These are phyloP conservation scores for Erodium maritimum DNA, from an alignment of 345 rosid genomes.

Conservation along the genomic window DNA sequence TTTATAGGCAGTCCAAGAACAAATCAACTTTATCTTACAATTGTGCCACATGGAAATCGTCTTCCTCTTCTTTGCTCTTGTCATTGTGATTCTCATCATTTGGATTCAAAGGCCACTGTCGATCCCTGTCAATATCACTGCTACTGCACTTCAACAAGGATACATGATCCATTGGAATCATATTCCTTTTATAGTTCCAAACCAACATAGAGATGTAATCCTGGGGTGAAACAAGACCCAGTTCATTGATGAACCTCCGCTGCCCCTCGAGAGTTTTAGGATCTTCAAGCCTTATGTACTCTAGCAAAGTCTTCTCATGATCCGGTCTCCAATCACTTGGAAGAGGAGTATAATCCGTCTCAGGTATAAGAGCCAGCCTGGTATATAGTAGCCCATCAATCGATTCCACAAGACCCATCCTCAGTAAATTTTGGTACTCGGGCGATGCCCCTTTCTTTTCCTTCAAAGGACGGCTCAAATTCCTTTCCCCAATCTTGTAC, in stretches of 20 bases:
- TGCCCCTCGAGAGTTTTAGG: slow-evolving; percentile 73
- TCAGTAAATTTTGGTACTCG: slow-evolving; percentile 63
- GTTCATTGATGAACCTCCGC: slow-evolving; percentile 44
- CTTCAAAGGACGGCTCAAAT: slow-evolving; percentile 69
- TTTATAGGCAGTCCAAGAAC: no score
- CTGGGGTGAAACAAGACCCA: slow-evolving; percentile 85
- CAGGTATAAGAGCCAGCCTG: slow-evolving; percentile 90
- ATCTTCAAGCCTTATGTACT: slow-evolving; percentile 66
- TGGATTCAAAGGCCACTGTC: slow-evolving; percentile 27
- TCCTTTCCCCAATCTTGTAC: slow-evolving; percentile 54
- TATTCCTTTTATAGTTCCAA: slow-evolving; percentile 92
- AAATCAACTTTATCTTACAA: slow-evolving; percentile 10
- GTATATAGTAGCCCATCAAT: slow-evolving; percentile 88
- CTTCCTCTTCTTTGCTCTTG: slow-evolving; percentile 27
- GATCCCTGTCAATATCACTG: slow-evolving; percentile 17
- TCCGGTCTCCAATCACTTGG: slow-evolving; percentile 82
- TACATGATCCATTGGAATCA: slow-evolving; percentile 52
- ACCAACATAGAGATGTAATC: slow-evolving; percentile 87
- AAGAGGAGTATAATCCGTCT: slow-evolving; percentile 79
- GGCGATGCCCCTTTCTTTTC: slow-evolving; percentile 92
- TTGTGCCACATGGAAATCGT: slow-evolving; percentile 30
- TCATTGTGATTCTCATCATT: slow-evolving; percentile 18
- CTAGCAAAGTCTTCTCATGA: slow-evolving; percentile 73
- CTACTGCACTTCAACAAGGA: slow-evolving; percentile 28
- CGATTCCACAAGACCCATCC: slow-evolving; percentile 88